Percentiles rank a stretch among this genome's conserved stretches.
Evolutionary conservation across 257 asterid species (phyloP).

Genomic region (Avicennia marina): DNA sequence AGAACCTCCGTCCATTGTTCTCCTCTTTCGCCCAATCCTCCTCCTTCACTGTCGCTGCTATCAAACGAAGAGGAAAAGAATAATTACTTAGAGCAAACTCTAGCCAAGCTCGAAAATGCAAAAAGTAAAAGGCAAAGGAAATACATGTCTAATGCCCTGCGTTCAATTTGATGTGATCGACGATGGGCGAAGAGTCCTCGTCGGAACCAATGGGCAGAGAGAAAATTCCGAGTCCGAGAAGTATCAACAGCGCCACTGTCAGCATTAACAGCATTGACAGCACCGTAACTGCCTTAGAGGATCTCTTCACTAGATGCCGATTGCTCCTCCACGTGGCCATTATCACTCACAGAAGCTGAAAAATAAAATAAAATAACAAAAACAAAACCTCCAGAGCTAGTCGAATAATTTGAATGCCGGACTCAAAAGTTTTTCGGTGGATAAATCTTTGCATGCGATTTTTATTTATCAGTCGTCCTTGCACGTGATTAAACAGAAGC

Average conservation of each 20-base stretch:
- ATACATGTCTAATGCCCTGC: constrained; percentile 42
- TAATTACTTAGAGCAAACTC: no score
- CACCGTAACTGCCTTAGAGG: constrained; percentile 56
- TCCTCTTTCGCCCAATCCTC: constrained; percentile 50
- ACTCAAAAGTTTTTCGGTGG: background rate
- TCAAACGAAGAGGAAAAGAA: background rate
- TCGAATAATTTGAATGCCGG: constrained; percentile 6
- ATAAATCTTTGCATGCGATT: background rate
- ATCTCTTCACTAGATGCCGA: constrained; percentile 69
- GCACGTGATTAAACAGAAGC: background rate
- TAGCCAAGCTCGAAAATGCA: background rate
- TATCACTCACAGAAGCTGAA: background rate
- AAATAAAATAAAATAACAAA: background rate
- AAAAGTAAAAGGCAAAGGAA: background rate
- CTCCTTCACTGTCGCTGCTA: constrained; percentile 36
- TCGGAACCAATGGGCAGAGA: constrained; percentile 66
- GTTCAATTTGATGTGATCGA: constrained; percentile 61
- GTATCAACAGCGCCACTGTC: constrained; percentile 65
- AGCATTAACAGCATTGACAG: constrained; percentile 72
- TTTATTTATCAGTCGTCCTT: no score
- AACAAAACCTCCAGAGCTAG: background rate
- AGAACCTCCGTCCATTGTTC: constrained; percentile 76
- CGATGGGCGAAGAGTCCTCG: constrained; percentile 28
- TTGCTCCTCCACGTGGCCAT: constrained; percentile 56
- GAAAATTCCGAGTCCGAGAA: constrained; percentile 79